Base-by-base conservation (phyloP, 495 filamentous ascomycete species). In the Choiromyces venosus region DNA sequence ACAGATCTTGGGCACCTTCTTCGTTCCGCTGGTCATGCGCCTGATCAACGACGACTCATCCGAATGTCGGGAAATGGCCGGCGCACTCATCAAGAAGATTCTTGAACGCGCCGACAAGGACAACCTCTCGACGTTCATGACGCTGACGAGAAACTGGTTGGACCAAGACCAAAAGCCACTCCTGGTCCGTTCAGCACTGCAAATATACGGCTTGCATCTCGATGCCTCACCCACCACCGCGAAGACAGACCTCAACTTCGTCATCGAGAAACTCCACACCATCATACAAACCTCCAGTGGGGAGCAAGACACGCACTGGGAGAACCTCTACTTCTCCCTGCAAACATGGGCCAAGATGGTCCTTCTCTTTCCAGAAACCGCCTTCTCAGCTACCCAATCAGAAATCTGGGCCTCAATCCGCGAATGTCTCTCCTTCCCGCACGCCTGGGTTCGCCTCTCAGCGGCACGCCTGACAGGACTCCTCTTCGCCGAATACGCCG, bases 21-120 rank as follows among this genome's bases (percentile, higher is more conserved):
- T 97, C 83, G 85, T 94, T 25, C 93, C 94, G 0, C 82, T 99
- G 25, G 88, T 97, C 33, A 89, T 96, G 82, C 88, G 91, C 25
- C 87, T 97, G 79, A 87, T 90, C 65, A 97, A 97, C 74, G 95
- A 99, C 74, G 92, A 97, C 39, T 91, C 92, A 42, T 85, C 88
- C 16, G 91, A 93, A 72, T 99, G 95, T 82, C 90, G 92, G 36
- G 87, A 92, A 76, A 91, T 95, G 85, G 92, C 93, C 14, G 92
- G 88, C 21, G 88, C 88, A 40, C 82, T 99, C 39, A 83, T 97
- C 61, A 92, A 92, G 77, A 88, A 91, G 79, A 85, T 91, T 67
- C 97, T 95, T 81, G 88, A 88, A 65, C 88, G 91, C 73, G 91
- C 93, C 2, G 90, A 97, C 80, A 85, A 85, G 69, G 92, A 95